These are phyloP conservation scores for Inosperma sp. DNA, from an alignment of 768 basidiomycete species.

Conservation along the genomic window DNA sequence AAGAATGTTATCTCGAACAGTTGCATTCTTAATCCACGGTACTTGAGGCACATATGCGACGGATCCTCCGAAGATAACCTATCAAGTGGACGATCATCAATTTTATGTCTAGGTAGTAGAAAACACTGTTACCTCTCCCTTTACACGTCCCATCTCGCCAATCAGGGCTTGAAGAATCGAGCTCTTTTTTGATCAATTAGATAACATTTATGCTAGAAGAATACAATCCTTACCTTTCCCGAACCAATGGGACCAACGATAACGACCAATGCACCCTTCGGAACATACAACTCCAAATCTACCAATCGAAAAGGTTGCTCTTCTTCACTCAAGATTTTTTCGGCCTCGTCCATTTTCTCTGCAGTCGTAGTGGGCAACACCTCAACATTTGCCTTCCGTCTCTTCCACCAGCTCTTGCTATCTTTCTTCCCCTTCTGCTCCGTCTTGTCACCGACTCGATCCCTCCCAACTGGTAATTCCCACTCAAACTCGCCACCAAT, in stretches of 20 bases:
- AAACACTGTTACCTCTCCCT: constrained; percentile 39
- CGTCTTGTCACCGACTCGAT: too few relatives aligned
- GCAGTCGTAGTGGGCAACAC: too few relatives aligned
- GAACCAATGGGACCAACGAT: constrained; percentile 77
- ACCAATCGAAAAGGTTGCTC: constrained; percentile 4
- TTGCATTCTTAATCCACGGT: constrained; percentile 66
- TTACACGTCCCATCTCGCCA: constrained; percentile 61
- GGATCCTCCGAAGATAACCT: constrained; percentile 47
- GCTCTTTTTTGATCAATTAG: constrained; percentile 36
- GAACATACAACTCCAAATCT: constrained; percentile 42
- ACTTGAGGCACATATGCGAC: constrained; percentile 58
- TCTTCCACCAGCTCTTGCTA: too few relatives aligned
- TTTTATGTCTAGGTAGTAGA: background rate
- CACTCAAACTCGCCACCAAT: constrained; percentile 51
- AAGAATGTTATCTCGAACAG: constrained; percentile 66
- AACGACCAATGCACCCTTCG: constrained; percentile 58
- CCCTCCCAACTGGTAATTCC: constrained; percentile 36
- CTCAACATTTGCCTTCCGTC: too few relatives aligned
- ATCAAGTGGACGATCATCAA: background rate
- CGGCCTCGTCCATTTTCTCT: background rate
- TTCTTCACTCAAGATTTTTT: constrained; percentile 9
- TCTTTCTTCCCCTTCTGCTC: too few relatives aligned
- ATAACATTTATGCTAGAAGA: background rate
- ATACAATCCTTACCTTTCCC: constrained; percentile 48
- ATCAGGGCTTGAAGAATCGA: constrained; percentile 53